A percentile compares a stretch with the other conserved stretches of the same genome.
These are phyloP conservation scores for Tolypocladium sp. DNA, from an alignment of 2,329 filamentous ascomycete genomes.

Conservation along the genomic window DNA sequence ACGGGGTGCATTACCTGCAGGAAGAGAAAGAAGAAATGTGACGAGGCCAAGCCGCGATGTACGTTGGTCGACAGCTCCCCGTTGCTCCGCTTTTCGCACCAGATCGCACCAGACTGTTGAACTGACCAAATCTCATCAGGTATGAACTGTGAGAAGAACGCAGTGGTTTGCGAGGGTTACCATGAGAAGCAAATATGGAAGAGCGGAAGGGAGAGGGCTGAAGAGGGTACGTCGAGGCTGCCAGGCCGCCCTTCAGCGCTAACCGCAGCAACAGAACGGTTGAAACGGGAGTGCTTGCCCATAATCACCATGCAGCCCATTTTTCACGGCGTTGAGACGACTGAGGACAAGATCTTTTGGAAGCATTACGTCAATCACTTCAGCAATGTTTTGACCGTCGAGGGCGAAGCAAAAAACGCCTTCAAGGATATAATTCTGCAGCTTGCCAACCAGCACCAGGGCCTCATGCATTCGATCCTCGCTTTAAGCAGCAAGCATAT, in stretches of 20 bases:
- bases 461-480: slow-evolving; percentile 84
- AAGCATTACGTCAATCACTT: slow-evolving; percentile 75
- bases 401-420: slow-evolving; percentile 71
- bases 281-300: slow-evolving; percentile 39
- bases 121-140: slow-evolving; percentile 35
- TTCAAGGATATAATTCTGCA: slow-evolving; percentile 79
- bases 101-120: not conserved
- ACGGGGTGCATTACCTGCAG: slow-evolving; percentile 61
- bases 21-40: slow-evolving; percentile 64
- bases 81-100: not conserved
- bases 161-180: slow-evolving; percentile 84
- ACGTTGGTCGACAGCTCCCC: slow-evolving; percentile 7
- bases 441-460: slow-evolving; percentile 69
- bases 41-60: slow-evolving; percentile 60
- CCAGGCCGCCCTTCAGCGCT: not conserved
- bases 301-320: slow-evolving; percentile 53
- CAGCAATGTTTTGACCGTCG: slow-evolving; percentile 72
- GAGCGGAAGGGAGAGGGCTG: slow-evolving; percentile 68
- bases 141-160: slow-evolving; percentile 88
- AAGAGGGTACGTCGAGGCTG: slow-evolving; percentile 45
- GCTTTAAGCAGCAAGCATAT: slow-evolving; percentile 75
- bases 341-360: slow-evolving; percentile 71
- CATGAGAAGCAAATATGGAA: slow-evolving; percentile 81
- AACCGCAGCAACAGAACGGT: slow-evolving; percentile 30
- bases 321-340: slow-evolving; percentile 73